Evolutionary conservation across 2,329 filamentous ascomycete species (phyloP).

Genomic region (Cladosporium velox): DNA sequence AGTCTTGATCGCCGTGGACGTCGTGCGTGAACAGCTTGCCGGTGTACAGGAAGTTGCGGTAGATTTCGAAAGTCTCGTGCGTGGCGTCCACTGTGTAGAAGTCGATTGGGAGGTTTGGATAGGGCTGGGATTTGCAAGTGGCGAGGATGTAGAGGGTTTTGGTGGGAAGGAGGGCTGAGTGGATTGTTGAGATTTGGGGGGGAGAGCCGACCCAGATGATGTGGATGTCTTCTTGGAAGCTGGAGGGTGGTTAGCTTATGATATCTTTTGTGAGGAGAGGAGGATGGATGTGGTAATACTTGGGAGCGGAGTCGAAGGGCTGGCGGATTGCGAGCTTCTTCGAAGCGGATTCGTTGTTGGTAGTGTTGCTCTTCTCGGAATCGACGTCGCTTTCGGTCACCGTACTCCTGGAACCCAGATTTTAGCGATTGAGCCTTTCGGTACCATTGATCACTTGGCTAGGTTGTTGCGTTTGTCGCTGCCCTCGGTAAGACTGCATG

Average conservation of each 20-base stretch:
- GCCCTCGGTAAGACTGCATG: neutral
- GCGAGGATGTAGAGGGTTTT: constrained; percentile 8
- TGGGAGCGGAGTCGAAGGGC: neutral
- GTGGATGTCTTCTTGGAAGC: constrained; percentile 26
- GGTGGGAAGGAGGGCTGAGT: constrained; percentile 23
- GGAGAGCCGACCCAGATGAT: constrained; percentile 26
- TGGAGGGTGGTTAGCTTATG: neutral
- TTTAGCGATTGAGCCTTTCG: neutral
- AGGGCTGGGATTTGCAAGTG: neutral
- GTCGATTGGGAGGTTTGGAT: neutral
- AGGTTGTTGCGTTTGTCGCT: neutral
- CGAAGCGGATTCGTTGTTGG: neutral
- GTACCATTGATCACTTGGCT: neutral
- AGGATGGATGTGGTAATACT: neutral
- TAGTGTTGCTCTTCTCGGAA: neutral
- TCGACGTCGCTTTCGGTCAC: neutral
- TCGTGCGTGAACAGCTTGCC: constrained; percentile 11
- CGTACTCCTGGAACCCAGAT: neutral
- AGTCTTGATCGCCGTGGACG: constrained; percentile 21
- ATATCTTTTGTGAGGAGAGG: neutral
- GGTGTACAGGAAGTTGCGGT: constrained; percentile 31
- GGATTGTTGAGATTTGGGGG: constrained; percentile 21
- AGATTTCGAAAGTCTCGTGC: constrained; percentile 26
- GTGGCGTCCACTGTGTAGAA: neutral
- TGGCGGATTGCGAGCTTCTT: neutral